phyloP scores from a whole-genome alignment of 2,329 filamentous ascomycete species.

The Fusarium sp. region DNA sequence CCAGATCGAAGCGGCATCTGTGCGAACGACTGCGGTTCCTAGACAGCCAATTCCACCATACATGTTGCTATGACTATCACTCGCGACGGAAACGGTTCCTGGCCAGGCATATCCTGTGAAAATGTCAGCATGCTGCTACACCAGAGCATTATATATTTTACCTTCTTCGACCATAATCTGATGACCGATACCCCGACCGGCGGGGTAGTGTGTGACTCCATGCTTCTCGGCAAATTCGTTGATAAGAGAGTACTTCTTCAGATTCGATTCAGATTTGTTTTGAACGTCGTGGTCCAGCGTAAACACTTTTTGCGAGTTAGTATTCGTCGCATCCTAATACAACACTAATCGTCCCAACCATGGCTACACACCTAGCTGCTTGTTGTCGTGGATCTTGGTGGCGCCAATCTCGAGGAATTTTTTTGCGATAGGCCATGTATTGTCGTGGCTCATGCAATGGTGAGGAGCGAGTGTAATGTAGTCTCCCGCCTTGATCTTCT shows the following conservation, averaged over 20 bases:
- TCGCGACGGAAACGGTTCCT: constrained; percentile 82
- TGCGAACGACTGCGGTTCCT: constrained; percentile 77
- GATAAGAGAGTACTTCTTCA: constrained; percentile 85
- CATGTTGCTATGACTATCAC: constrained; percentile 78
- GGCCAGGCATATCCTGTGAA: constrained; percentile 77
- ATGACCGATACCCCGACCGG: constrained; percentile 86
- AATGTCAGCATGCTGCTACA: background rate
- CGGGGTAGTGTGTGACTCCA: constrained; percentile 80
- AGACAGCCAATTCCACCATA: constrained; percentile 66
- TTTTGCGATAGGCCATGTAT: constrained; percentile 76
- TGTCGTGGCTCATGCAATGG: constrained; percentile 88
- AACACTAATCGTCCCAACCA: no score
- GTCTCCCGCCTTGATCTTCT: constrained; percentile 81
- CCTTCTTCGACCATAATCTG: constrained; percentile 84
- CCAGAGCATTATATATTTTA: background rate
- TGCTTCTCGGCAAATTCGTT: constrained; percentile 84
- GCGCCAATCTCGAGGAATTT: constrained; percentile 87
- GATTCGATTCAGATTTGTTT: constrained; percentile 80
- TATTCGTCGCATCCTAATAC: constrained; percentile 48
- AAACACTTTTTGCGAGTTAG: constrained; percentile 64
- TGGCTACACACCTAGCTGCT: constrained; percentile 60
- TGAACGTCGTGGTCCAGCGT: constrained; percentile 91
- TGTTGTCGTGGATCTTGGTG: constrained; percentile 73
- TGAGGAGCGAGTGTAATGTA: constrained; percentile 81
- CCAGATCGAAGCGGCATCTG: constrained; percentile 88